phyloP scores from a whole-genome alignment of 352 stramenopile genomes.

The Globisporangium solare region DNA sequence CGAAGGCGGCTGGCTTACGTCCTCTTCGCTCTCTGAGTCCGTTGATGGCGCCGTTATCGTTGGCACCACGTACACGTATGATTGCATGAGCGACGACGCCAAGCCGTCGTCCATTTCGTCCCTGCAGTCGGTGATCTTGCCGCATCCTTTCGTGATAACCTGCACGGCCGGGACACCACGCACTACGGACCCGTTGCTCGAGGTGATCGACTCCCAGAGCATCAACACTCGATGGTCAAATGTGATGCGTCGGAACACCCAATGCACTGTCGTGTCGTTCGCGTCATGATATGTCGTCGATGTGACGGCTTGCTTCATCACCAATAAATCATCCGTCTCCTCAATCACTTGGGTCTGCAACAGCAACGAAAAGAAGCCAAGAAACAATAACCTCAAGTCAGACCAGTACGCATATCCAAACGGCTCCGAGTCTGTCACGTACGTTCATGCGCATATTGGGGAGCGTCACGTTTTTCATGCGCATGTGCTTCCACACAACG shows the following conservation, averaged over 20 bases:
- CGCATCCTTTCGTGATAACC: background rate
- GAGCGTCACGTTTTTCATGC: background rate
- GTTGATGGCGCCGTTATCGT: background rate
- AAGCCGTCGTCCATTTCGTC: too few species aligned
- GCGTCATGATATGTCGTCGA: background rate
- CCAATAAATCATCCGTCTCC: constrained; percentile 5
- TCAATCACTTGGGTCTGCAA: constrained; percentile 3
- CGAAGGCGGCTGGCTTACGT: too few species aligned
- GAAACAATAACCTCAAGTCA: too few species aligned
- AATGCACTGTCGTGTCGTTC: background rate
- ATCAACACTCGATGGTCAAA: background rate
- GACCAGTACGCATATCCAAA: too few species aligned
- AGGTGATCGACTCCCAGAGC: constrained; percentile 7
- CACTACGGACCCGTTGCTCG: background rate
- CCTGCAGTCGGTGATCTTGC: background rate
- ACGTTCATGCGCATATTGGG: too few species aligned
- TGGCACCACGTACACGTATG: constrained; percentile 1
- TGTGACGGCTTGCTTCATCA: constrained; percentile 5
- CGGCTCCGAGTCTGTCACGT: too few species aligned
- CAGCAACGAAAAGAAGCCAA: background rate
- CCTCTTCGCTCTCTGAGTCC: too few species aligned
- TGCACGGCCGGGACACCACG: background rate
- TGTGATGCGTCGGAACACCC: constrained; percentile 1
- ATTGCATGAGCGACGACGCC: constrained; percentile 2
- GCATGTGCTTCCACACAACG: constrained; percentile 6